phyloP scores from a whole-genome alignment of 169 alveolate genomes.

The Eimeria sp. region DNA sequence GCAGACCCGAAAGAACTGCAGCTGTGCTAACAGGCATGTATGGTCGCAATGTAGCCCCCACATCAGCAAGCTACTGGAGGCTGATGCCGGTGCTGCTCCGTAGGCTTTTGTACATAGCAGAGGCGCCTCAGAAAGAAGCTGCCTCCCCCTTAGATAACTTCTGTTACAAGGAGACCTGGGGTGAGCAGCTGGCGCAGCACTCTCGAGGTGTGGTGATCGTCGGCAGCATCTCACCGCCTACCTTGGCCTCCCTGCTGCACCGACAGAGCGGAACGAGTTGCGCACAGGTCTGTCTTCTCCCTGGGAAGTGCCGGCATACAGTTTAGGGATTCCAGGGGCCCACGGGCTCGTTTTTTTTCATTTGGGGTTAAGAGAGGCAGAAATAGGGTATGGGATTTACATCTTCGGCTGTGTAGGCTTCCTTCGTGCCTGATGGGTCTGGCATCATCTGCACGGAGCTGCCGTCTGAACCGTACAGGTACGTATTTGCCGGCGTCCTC shows the following conservation, averaged over 20 bases:
- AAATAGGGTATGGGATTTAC: background rate
- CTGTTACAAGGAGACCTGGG: conserved; percentile 61
- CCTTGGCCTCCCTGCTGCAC: background rate
- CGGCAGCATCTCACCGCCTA: conserved; percentile 23
- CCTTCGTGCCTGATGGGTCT: conserved; percentile 46
- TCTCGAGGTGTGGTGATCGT: background rate
- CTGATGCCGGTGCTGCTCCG: background rate
- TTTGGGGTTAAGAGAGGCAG: background rate
- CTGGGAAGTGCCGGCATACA: background rate
- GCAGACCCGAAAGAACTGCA: background rate
- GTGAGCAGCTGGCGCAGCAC: conserved; percentile 70
- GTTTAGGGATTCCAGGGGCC: background rate
- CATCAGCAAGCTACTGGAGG: background rate
- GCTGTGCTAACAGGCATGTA: background rate
- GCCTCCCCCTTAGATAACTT: background rate
- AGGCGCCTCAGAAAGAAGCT: background rate
- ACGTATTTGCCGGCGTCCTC: background rate
- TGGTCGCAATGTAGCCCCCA: background rate
- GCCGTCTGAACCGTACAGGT: conserved; percentile 51
- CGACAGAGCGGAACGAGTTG: background rate
- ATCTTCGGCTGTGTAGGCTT: background rate
- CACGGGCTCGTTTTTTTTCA: too few relatives aligned
- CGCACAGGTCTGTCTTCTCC: conserved; percentile 27
- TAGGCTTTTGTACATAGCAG: conserved; percentile 31
- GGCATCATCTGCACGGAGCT: conserved; percentile 58